Percentiles rank a stretch among this genome's conserved stretches.
Evolutionary conservation across 345 rosid species (phyloP).

Genomic region (Microcos paniculata): DNA sequence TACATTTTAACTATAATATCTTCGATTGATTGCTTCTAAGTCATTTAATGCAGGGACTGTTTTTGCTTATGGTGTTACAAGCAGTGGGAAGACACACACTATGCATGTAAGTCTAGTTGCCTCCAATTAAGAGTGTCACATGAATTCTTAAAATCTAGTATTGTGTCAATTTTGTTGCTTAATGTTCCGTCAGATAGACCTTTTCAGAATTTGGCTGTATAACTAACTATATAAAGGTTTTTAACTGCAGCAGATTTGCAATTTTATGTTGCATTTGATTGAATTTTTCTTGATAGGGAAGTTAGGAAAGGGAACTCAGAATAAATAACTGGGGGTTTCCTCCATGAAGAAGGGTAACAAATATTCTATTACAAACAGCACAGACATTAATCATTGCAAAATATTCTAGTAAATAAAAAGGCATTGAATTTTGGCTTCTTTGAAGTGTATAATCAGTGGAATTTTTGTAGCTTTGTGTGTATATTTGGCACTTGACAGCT

Average conservation of each 20-base stretch:
- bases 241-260: not conserved
- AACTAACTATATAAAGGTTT: not conserved
- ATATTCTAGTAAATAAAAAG: not conserved
- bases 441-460: not conserved
- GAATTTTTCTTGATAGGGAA: not conserved
- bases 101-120: constrained; percentile 77
- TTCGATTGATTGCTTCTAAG: not conserved
- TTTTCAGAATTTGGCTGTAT: not conserved
- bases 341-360: constrained; percentile 3
- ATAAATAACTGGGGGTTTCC: constrained; percentile 4
- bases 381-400: not conserved
- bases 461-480: not conserved
- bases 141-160: not conserved
- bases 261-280: not conserved
- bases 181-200: not conserved
- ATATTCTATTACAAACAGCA: not conserved
- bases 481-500: not conserved
- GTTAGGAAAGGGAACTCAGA: not conserved
- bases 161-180: not conserved
- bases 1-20: not conserved
- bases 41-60: constrained; percentile 71
- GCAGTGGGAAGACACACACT: constrained; percentile 99
- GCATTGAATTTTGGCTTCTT: not conserved
- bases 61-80: constrained; percentile 98
- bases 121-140: not conserved